These are phyloP conservation scores for Serendipita sp. DNA, from an alignment of 1,284 basidiomycete species.

Conservation along the genomic window DNA sequence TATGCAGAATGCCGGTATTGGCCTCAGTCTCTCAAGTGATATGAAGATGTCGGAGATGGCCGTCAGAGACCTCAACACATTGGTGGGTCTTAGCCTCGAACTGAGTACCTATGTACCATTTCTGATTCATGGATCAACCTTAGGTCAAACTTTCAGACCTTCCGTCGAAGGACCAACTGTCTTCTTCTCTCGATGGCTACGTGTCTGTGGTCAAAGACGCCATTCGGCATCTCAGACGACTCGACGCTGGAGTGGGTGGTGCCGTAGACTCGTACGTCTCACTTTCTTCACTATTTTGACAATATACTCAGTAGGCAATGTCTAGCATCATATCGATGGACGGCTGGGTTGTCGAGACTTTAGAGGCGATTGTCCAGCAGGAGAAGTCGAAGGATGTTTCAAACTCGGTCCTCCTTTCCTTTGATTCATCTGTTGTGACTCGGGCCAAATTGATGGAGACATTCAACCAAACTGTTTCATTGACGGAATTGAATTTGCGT, in stretches of 20 bases:
- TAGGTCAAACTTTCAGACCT: slow-evolving; percentile 4
- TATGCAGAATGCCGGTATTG: not conserved
- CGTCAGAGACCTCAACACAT: not conserved
- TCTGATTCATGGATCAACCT: not conserved
- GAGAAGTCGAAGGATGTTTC: not conserved
- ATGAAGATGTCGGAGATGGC: slow-evolving; percentile 4
- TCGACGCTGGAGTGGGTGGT: not conserved
- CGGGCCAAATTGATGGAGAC: not conserved
- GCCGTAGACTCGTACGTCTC: slow-evolving; percentile 1
- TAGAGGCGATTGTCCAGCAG: not conserved
- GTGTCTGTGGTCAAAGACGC: not conserved
- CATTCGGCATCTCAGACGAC: not conserved
- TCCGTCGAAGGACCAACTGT: not conserved
- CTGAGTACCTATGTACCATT: not conserved
- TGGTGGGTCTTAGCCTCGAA: not conserved
- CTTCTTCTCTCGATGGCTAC: not conserved
- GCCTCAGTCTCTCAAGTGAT: not conserved
- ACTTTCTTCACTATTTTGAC: not conserved
- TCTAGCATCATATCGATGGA: not conserved
- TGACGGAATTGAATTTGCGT: slow-evolving; percentile 2
- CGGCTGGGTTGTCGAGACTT: not conserved
- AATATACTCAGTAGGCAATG: not conserved
- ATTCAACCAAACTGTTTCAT: not conserved
- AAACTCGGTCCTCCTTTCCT: not conserved
- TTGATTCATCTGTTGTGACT: not conserved